Percentiles rank a stretch among this genome's conserved stretches.
Evolutionary conservation across 192 early-diverging fungal genomes (phyloP).

Genomic region (Podila epicladia): DNA sequence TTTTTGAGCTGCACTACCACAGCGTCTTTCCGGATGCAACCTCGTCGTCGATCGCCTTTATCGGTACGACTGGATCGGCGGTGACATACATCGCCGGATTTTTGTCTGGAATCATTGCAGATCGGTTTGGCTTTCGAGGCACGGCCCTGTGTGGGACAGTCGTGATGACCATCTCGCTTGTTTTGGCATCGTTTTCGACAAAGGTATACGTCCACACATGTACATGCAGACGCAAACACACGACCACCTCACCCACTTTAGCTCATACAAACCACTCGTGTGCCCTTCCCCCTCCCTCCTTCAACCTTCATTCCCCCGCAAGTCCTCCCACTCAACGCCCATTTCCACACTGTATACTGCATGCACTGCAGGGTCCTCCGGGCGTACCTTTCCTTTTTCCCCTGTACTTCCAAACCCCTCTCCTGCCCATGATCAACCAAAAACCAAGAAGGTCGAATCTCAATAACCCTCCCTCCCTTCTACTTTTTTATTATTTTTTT

Average conservation of each 20-base stretch:
- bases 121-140: slow-evolving; percentile 59
- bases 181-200: slow-evolving; percentile 57
- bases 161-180: slow-evolving; percentile 45
- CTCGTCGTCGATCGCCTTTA: slow-evolving; percentile 32
- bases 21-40: slow-evolving; percentile 22
- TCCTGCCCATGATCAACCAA: too few species aligned
- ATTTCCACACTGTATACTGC: neutral
- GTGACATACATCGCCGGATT: slow-evolving; percentile 48
- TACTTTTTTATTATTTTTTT: too few species aligned
- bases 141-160: slow-evolving; percentile 58
- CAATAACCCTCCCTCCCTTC: too few species aligned
- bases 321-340: neutral
- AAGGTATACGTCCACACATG: slow-evolving; percentile 27
- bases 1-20: slow-evolving; percentile 40
- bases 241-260: neutral
- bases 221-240: neutral
- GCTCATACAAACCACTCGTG: too few species aligned
- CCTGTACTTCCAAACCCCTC: too few species aligned
- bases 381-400: too few species aligned
- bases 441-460: too few species aligned
- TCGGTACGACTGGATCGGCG: slow-evolving; percentile 35
- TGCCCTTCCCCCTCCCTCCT: too few species aligned
- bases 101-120: slow-evolving; percentile 30
- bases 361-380: too few species aligned
- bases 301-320: neutral